phyloP scores from a whole-genome alignment of 2,329 filamentous ascomycete species.

The Calonectria leucothoes region DNA sequence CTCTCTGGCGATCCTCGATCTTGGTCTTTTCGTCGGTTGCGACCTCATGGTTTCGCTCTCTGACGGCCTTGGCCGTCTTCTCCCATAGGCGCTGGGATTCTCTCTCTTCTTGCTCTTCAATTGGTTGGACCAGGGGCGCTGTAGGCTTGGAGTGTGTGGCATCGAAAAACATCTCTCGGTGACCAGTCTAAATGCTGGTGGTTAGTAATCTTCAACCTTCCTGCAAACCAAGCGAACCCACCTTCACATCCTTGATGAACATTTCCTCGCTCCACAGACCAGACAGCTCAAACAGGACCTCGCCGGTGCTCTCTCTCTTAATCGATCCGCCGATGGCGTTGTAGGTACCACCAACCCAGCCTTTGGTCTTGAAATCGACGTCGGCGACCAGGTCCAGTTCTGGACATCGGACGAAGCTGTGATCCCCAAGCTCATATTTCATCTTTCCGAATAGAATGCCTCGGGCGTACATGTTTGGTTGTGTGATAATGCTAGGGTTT shows the following conservation, averaged over 20 bases:
- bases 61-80: constrained; percentile 83
- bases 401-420: constrained; percentile 91
- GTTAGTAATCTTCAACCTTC: neutral
- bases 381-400: constrained; percentile 89
- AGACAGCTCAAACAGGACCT: constrained; percentile 89
- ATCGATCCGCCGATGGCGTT: constrained; percentile 95
- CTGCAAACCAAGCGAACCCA: constrained; percentile 53
- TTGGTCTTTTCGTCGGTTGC: constrained; percentile 97
- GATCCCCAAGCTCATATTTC: constrained; percentile 98
- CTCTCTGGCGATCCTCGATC: constrained; percentile 91
- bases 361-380: constrained; percentile 98
- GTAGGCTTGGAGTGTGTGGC: constrained; percentile 82
- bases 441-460: constrained; percentile 98
- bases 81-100: constrained; percentile 93
- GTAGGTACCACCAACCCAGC: constrained; percentile 95
- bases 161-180: constrained; percentile 91
- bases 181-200: constrained; percentile 73
- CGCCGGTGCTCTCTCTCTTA: constrained; percentile 87
- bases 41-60: constrained; percentile 84
- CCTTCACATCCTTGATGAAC: constrained; percentile 85
- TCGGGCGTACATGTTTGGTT: constrained; percentile 98
- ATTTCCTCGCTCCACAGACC: constrained; percentile 96
- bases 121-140: constrained; percentile 77
- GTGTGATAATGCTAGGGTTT: constrained; percentile 80
- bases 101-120: constrained; percentile 88